Conservation (phyloP, 257 asterid genomes). For the Misopates orontium region DNA sequence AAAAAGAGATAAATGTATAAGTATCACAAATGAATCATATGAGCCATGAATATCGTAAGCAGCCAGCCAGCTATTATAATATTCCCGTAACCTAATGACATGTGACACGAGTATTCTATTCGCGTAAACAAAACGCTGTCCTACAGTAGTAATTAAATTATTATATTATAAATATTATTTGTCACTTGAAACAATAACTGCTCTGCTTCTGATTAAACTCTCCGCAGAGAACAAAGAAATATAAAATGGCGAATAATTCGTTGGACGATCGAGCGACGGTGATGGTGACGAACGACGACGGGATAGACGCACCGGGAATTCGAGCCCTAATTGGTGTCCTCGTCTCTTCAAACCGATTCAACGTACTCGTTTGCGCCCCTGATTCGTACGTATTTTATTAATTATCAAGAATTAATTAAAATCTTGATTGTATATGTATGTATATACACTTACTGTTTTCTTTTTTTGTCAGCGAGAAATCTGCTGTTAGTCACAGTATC, state of each 20-base stretch:
- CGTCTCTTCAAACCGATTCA: constrained; percentile 64
- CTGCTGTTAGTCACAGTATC: constrained; percentile 85
- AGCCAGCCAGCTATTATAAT: too few species aligned
- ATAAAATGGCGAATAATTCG: constrained; percentile 35
- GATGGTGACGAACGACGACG: constrained; percentile 94
- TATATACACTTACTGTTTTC: background rate
- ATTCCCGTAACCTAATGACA: too few species aligned
- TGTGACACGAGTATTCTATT: too few species aligned
- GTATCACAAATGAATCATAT: too few species aligned
- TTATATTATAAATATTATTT: too few species aligned
- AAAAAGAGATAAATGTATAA: too few species aligned
- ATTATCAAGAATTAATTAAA: background rate
- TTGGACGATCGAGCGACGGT: constrained; percentile 57
- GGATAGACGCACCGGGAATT: constrained; percentile 82
- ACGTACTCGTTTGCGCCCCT: constrained; percentile 88
- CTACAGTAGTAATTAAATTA: too few species aligned
- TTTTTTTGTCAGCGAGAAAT: constrained; percentile 65
- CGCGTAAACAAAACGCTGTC: too few species aligned
- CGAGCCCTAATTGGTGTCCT: constrained; percentile 72
- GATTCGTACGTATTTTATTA: constrained; percentile 47
- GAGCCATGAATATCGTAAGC: too few species aligned
- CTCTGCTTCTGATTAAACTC: too few species aligned
- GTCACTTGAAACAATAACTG: too few species aligned
- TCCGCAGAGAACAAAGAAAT: background rate
- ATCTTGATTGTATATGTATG: too few species aligned